phyloP scores from a whole-genome alignment of 2,329 filamentous ascomycete species.

The Phyllosticta citribraziliensis region DNA sequence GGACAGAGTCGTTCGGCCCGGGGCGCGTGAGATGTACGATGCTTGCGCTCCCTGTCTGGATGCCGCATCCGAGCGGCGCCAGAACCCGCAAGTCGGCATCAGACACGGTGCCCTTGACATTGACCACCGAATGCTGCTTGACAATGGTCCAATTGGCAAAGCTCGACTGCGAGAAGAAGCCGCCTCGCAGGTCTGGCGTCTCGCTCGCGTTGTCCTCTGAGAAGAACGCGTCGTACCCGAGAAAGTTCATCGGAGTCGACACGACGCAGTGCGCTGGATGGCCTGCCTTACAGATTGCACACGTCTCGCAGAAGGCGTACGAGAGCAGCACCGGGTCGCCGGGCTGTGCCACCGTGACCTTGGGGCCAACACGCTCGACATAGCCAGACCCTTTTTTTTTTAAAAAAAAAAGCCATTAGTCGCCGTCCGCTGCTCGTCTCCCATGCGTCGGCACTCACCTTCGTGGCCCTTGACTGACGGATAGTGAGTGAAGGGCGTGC shows the following conservation, averaged over 20 bases:
- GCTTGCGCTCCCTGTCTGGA: constrained; percentile 37
- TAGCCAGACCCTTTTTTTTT: constrained; percentile 35
- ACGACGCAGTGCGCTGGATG: constrained; percentile 39
- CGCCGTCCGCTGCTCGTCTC: not conserved
- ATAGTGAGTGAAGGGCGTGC: constrained; percentile 26
- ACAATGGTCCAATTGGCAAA: constrained; percentile 34
- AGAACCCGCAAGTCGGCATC: constrained; percentile 33
- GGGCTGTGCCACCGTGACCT: constrained; percentile 31
- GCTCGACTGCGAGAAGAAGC: constrained; percentile 42
- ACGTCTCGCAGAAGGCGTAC: constrained; percentile 38
- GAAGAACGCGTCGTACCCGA: constrained; percentile 20
- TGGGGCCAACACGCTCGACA: constrained; percentile 35
- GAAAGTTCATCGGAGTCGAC: constrained; percentile 41
- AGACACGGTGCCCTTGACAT: constrained; percentile 29
- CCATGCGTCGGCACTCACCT: constrained; percentile 24
- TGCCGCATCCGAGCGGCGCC: constrained; percentile 37
- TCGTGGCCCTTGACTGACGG: constrained; percentile 45
- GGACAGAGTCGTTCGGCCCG: constrained; percentile 26
- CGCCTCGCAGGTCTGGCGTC: constrained; percentile 22
- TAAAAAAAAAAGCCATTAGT: no score
- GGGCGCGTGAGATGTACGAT: constrained; percentile 23
- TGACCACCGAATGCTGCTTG: constrained; percentile 31
- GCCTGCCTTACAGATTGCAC: constrained; percentile 38
- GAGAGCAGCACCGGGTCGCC: constrained; percentile 41
- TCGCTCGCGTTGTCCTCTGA: constrained; percentile 4